Percentiles rank a stretch among this genome's conserved stretches.
Conservation (phyloP, 1,139 yeast species). For the Ogataea hybrid region DNA sequence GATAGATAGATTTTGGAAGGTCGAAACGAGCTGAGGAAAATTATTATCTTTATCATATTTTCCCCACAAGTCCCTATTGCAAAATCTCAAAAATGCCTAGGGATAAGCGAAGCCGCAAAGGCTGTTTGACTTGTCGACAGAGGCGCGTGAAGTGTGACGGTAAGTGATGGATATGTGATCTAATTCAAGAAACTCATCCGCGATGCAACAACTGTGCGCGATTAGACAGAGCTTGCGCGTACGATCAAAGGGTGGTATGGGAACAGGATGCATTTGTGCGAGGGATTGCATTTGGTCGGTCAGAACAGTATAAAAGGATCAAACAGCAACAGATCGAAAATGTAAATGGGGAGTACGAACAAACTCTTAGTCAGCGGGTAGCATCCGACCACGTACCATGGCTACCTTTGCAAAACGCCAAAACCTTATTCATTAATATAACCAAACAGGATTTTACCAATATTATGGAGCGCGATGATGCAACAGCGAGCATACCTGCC, state of each 20-base stretch:
- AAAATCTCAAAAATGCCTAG: background rate
- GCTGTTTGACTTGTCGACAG: constrained; percentile 4
- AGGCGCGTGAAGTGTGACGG: constrained; percentile 6
- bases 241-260: constrained; percentile 23
- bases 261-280: constrained; percentile 36
- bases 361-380: background rate
- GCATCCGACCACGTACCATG: background rate
- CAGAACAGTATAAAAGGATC: constrained; percentile 25
- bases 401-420: background rate
- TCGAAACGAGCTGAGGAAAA: background rate
- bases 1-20: background rate
- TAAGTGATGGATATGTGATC: background rate
- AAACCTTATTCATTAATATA: background rate
- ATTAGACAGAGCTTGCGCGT: background rate
- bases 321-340: constrained; percentile 3
- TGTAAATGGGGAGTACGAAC: background rate
- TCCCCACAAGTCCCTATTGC: background rate
- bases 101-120: constrained; percentile 4
- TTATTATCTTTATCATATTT: background rate
- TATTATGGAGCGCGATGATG: background rate
- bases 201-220: constrained; percentile 2
- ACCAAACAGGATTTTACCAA: background rate
- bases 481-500: background rate
- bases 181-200: constrained; percentile 1
- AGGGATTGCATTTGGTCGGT: constrained; percentile 40